Evolutionary conservation across 495 filamentous ascomycete genomes (phyloP).

Genomic region (Annulohypoxylon nitens): DNA sequence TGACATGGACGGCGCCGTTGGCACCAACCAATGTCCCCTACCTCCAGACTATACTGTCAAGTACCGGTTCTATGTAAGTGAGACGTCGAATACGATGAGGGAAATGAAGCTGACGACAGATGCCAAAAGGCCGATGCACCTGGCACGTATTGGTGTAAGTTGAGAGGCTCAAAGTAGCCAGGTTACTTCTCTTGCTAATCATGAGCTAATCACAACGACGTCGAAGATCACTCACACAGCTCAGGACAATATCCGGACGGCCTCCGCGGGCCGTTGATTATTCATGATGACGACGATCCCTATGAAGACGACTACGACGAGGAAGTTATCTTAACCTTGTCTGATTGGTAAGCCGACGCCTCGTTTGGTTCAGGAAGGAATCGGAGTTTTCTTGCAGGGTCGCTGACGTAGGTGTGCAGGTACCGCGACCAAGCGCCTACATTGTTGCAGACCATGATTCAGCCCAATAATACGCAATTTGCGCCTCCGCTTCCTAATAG

Average conservation of each 20-base stretch:
- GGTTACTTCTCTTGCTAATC: slow-evolving; percentile 31
- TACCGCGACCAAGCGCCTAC: slow-evolving; percentile 68
- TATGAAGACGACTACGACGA: slow-evolving; percentile 74
- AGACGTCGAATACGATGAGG: slow-evolving; percentile 5
- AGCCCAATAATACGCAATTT: slow-evolving; percentile 63
- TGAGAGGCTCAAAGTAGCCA: slow-evolving; percentile 43
- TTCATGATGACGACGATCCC: slow-evolving; percentile 75
- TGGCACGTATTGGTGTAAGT: slow-evolving; percentile 86
- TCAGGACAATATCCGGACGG: slow-evolving; percentile 82
- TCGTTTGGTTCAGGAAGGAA: slow-evolving; percentile 50
- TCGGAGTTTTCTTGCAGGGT: background rate
- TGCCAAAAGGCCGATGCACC: slow-evolving; percentile 66
- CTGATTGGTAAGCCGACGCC: slow-evolving; percentile 69
- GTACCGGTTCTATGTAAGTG: slow-evolving; percentile 75
- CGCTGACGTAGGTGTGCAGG: slow-evolving; percentile 68
- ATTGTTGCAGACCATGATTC: slow-evolving; percentile 67
- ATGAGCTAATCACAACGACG: background rate
- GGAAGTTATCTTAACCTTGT: slow-evolving; percentile 69
- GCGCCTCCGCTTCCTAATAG: slow-evolving; percentile 72
- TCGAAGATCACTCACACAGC: slow-evolving; percentile 76
- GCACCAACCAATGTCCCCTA: slow-evolving; percentile 77
- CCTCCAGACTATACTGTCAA: slow-evolving; percentile 71
- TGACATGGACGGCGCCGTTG: slow-evolving; percentile 80
- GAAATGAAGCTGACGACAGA: slow-evolving; percentile 23
- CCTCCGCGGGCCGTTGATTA: slow-evolving; percentile 76